Evolutionary conservation across 2,329 filamentous ascomycete species (phyloP).

Genomic region (Decorospora gaudefroyi): DNA sequence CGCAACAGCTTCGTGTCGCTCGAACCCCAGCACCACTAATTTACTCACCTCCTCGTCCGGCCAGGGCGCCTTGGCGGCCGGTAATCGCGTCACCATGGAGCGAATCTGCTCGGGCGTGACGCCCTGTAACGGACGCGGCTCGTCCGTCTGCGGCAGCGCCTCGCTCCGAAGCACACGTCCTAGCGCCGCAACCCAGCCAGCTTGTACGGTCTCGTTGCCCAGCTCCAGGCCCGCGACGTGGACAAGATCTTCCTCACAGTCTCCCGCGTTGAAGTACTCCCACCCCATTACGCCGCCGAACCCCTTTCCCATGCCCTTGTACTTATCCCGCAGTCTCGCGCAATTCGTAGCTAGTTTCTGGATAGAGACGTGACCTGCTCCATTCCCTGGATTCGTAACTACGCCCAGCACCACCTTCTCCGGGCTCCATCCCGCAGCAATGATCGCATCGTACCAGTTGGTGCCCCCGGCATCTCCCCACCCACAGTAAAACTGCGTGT

Average conservation of each 20-base stretch:
- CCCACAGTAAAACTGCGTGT: conserved; percentile 90
- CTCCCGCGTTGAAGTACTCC: conserved; percentile 84
- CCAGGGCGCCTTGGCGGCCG: conserved; percentile 43
- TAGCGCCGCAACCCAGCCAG: conserved; percentile 71
- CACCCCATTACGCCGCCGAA: conserved; percentile 93
- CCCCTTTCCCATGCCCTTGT: conserved; percentile 50
- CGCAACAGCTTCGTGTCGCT: conserved; percentile 52
- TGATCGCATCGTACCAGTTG: conserved; percentile 58
- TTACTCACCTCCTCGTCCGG: conserved; percentile 50
- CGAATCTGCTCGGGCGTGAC: conserved; percentile 41
- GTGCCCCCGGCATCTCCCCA: conserved; percentile 70
- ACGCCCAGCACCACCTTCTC: conserved; percentile 78
- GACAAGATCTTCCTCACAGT: conserved; percentile 35
- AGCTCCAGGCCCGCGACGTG: conserved; percentile 30
- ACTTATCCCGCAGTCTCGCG: conserved; percentile 60
- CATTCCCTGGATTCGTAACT: conserved; percentile 77
- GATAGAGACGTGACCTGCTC: conserved; percentile 64
- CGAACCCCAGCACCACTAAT: conserved; percentile 54
- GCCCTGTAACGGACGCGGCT: conserved; percentile 24
- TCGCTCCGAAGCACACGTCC: conserved; percentile 51
- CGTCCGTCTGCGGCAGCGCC: conserved; percentile 27
- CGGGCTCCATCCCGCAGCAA: conserved; percentile 70
- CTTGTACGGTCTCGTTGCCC: conserved; percentile 35
- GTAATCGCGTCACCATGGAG: conserved; percentile 40
- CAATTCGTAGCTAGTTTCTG: conserved; percentile 62